These are phyloP conservation scores for Fraxinus floribunda DNA, from an alignment of 305 asterid genomes.

Conservation along the genomic window DNA sequence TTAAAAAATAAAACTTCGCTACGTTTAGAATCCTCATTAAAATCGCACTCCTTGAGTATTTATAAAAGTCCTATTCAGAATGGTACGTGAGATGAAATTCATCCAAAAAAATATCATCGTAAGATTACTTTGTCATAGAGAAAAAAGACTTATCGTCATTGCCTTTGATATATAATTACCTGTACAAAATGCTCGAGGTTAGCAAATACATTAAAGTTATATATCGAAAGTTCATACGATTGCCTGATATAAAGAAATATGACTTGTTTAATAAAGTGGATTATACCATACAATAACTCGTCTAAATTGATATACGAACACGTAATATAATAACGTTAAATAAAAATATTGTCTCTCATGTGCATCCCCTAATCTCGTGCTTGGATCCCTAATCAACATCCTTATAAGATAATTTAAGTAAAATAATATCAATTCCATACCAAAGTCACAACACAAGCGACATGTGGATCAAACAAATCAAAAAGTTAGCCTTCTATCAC, in stretches of 20 bases:
- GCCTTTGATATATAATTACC: not conserved
- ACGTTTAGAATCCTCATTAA: not conserved
- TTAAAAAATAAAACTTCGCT: not conserved
- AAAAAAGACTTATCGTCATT: not conserved
- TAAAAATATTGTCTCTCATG: slow-evolving; percentile 25
- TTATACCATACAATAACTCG: not conserved
- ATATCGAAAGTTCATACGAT: not conserved
- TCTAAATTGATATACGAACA: not conserved
- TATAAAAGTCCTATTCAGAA: not conserved
- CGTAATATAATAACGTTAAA: not conserved
- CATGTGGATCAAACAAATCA: slow-evolving; percentile 31
- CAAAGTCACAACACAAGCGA: slow-evolving; percentile 56
- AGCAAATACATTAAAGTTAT: not conserved
- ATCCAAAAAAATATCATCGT: not conserved
- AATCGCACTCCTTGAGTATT: not conserved
- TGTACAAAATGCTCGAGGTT: not conserved
- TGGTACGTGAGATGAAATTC: not conserved
- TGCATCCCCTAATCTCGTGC: slow-evolving; percentile 38
- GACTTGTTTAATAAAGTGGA: not conserved
- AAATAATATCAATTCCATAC: slow-evolving; percentile 36
- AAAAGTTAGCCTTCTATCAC: slow-evolving; percentile 56
- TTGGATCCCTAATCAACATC: slow-evolving; percentile 58
- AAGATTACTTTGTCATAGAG: not conserved
- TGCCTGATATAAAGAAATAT: not conserved
- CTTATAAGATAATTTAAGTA: slow-evolving; percentile 43